phyloP scores from a whole-genome alignment of 1,284 basidiomycete species.

The Calocybe gambosa region DNA sequence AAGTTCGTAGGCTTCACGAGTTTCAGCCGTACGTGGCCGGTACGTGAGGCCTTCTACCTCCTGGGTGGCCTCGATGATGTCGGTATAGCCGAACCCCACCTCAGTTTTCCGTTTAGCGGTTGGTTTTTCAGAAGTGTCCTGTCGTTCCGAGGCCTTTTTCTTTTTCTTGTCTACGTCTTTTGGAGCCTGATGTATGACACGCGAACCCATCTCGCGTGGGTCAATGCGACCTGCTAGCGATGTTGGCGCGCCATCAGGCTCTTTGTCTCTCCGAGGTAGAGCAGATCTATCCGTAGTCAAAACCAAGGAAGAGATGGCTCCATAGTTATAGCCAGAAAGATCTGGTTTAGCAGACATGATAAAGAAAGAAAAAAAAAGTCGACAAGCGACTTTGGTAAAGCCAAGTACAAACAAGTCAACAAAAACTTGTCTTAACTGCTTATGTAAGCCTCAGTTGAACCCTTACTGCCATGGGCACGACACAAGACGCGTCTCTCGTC shows the following conservation, averaged over 20 bases:
- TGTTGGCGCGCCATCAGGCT: slow-evolving; percentile 95
- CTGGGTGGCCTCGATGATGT: slow-evolving; percentile 90
- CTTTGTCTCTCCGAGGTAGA: slow-evolving; percentile 79
- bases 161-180: slow-evolving; percentile 97
- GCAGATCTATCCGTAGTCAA: slow-evolving; percentile 76
- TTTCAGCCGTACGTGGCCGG: slow-evolving; percentile 90
- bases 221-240: slow-evolving; percentile 90
- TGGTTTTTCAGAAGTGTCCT: slow-evolving; percentile 53
- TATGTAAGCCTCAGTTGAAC: slow-evolving; percentile 1
- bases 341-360: slow-evolving; percentile 49
- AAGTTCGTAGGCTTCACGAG: slow-evolving; percentile 91
- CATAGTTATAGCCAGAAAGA: slow-evolving; percentile 85
- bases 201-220: slow-evolving; percentile 90
- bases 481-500: slow-evolving; percentile 3
- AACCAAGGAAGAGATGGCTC: slow-evolving; percentile 83
- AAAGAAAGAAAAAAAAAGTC: neutral
- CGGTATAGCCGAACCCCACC: slow-evolving; percentile 70
- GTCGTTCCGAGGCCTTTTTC: slow-evolving; percentile 63
- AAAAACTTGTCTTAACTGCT: slow-evolving; percentile 2
- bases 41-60: slow-evolving; percentile 93
- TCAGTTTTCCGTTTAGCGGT: slow-evolving; percentile 49
- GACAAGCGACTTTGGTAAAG: neutral
- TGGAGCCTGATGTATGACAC: slow-evolving; percentile 77
- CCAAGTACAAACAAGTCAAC: neutral
- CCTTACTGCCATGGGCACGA: neutral